Conservation (phyloP, 805 yeast genomes). For the Yarrowia sp. region DNA sequence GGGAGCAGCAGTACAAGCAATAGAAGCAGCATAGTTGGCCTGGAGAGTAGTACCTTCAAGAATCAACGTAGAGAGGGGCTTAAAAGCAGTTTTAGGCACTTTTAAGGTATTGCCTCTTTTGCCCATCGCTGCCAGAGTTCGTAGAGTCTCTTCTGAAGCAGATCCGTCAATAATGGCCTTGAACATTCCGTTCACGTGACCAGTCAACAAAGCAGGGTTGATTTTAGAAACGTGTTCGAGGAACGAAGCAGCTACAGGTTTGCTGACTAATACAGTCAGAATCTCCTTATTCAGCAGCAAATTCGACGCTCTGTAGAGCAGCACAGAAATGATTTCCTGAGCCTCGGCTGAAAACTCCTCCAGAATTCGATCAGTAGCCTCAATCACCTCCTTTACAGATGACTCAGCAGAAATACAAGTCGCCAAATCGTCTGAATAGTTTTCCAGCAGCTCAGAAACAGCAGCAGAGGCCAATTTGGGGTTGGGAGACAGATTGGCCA, state of each 20-base stretch:
- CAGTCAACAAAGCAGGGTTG: slow-evolving; percentile 63
- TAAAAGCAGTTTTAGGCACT: slow-evolving; percentile 3
- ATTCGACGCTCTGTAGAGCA: slow-evolving; percentile 61
- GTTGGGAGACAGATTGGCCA: slow-evolving; percentile 39
- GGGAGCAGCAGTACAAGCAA: slow-evolving; percentile 22
- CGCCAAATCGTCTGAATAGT: slow-evolving; percentile 43
- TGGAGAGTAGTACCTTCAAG: not conserved
- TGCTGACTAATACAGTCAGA: slow-evolving; percentile 51
- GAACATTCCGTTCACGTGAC: slow-evolving; percentile 52
- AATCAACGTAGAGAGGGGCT: not conserved
- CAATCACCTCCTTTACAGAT: not conserved
- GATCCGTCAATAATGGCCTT: slow-evolving; percentile 42
- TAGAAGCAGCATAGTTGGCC: slow-evolving; percentile 25
- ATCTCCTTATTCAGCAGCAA: slow-evolving; percentile 65
- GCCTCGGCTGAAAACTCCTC: not conserved
- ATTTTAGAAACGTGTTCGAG: slow-evolving; percentile 58
- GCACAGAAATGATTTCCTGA: slow-evolving; percentile 33
- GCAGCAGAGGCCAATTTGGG: slow-evolving; percentile 59
- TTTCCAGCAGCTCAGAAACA: slow-evolving; percentile 53
- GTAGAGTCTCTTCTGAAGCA: slow-evolving; percentile 4
- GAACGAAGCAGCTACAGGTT: slow-evolving; percentile 50
- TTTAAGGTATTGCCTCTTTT: slow-evolving; percentile 5
- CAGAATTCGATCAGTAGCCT: slow-evolving; percentile 7
- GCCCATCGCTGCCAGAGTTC: slow-evolving; percentile 13
- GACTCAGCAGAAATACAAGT: not conserved